These are phyloP conservation scores for Manihot esculenta DNA, from an alignment of 441 rosid species.

Conservation along the genomic window DNA sequence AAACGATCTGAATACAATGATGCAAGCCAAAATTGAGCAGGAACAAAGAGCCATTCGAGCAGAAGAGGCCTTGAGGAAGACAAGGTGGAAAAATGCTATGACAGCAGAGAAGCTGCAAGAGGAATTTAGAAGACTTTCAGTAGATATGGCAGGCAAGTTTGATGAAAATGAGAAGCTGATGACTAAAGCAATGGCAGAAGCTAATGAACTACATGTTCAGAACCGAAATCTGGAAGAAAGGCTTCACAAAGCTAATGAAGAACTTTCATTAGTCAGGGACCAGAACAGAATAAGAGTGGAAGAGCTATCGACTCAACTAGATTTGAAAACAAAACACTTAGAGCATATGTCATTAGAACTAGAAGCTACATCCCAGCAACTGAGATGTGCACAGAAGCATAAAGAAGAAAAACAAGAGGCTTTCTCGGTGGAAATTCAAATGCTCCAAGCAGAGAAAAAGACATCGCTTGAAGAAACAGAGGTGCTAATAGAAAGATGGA, in stretches of 20 bases:
- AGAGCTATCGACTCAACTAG: constrained; percentile 44
- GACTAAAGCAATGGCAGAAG: constrained; percentile 55
- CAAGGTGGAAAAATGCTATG: constrained; percentile 64
- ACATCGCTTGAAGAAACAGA: constrained; percentile 45
- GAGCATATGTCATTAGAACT: constrained; percentile 46
- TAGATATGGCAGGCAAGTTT: constrained; percentile 68
- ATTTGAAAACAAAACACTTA: constrained; percentile 39
- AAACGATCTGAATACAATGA: constrained; percentile 54
- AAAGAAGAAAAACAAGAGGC: constrained; percentile 52
- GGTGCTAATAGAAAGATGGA: constrained; percentile 48
- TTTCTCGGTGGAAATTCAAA: constrained; percentile 42
- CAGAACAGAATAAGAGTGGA: constrained; percentile 43
- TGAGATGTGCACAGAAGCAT: constrained; percentile 46
- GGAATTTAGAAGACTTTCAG: constrained; percentile 67
- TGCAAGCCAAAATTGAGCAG: constrained; percentile 65
- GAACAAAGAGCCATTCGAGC: constrained; percentile 81
- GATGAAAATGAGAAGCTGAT: constrained; percentile 69
- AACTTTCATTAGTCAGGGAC: constrained; percentile 41
- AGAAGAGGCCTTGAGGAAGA: constrained; percentile 68
- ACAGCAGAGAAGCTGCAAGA: constrained; percentile 73
- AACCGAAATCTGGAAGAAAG: constrained; percentile 56
- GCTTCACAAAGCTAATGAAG: constrained; percentile 49
- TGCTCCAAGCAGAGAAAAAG: constrained; percentile 30
- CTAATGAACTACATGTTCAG: constrained; percentile 50
- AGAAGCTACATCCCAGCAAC: constrained; percentile 43